Base-by-base conservation (phyloP, 257 asterid species). In the Penstemon barbatus region DNA sequence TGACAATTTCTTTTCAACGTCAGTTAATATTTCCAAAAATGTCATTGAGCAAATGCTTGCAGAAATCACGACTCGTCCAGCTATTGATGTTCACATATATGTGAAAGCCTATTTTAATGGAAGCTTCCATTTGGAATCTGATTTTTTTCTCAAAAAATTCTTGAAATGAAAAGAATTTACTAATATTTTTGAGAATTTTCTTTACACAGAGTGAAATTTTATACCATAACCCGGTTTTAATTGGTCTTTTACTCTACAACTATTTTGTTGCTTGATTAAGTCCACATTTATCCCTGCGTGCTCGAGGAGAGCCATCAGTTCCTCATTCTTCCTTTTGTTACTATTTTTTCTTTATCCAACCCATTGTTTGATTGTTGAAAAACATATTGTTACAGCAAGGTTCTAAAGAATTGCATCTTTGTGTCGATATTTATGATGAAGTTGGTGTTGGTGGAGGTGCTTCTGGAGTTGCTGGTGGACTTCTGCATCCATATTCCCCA, bases 391-490 rank as follows among this genome's bases (percentile, higher is more conserved):
- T 77, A 66, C 89, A 94, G 97, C 80, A 78, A 56, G 80, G 89
- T 78, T 73, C 88, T 61, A 78, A 77, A 77, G 96, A 89, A 66
- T 66, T 83, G 46, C 79, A 71, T 66, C 38, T 94, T 59, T 81
- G 75, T 75, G 82, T 94, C 70, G 97, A 94, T 77, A 69, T 94
- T 56, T 94, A 87, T 70, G 96, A 94, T 81, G 97, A 89, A 78
- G 85, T 78, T 67, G 99, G 97, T 36, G 68, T 91, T 51, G 99
- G 99, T 43, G 99, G 99, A 62, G 99, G 99, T 70, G 99, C 97
- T 38, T 94, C 99, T 63, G 99, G 99, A 63, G 86, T 94, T 71
- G 92, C 97, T 77, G 99, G 97, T 48, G 97, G 99, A 42, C 97
- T 94, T 66, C 86, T 94, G 67, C 97, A 94, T 78, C 99, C 99